These are phyloP conservation scores for Mortierella sp. DNA, from an alignment of 371 early-diverging fungal genomes.

Conservation along the genomic window DNA sequence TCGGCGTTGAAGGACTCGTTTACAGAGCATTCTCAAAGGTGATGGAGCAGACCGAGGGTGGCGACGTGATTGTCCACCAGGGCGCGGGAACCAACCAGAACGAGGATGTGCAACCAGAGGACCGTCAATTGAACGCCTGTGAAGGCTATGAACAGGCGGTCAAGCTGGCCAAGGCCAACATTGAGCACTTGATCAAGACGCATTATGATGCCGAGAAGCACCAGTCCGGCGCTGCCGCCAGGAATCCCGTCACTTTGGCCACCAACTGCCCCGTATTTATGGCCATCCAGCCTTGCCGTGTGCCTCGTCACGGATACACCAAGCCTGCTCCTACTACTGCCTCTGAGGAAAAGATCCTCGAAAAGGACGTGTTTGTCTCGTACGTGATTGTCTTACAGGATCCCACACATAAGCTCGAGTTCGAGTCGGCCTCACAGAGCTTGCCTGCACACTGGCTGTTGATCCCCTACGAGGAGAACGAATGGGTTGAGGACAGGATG, in stretches of 20 bases:
- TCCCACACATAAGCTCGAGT: slow-evolving; percentile 72
- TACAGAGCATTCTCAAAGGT: slow-evolving; percentile 75
- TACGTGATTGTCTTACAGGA: slow-evolving; percentile 70
- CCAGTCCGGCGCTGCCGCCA: slow-evolving; percentile 26
- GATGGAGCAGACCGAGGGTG: slow-evolving; percentile 79
- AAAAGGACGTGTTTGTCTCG: slow-evolving; percentile 60
- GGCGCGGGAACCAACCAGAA: slow-evolving; percentile 58
- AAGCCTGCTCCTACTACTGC: slow-evolving; percentile 3
- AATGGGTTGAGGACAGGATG: slow-evolving; percentile 79
- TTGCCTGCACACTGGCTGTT: slow-evolving; percentile 72
- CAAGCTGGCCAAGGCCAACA: slow-evolving; percentile 71
- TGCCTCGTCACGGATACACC: slow-evolving; percentile 47
- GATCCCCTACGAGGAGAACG: slow-evolving; percentile 76
- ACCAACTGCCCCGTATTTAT: slow-evolving; percentile 75
- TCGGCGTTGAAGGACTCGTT: slow-evolving; percentile 70
- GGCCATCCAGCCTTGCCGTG: slow-evolving; percentile 73
- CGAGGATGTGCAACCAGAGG: slow-evolving; percentile 54
- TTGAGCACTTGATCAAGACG: slow-evolving; percentile 66
- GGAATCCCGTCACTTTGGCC: slow-evolving; percentile 63
- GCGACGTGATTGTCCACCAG: slow-evolving; percentile 74
- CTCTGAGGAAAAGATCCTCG: slow-evolving; percentile 20
- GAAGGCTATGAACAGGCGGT: slow-evolving; percentile 70
- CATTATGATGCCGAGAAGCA: slow-evolving; percentile 57
- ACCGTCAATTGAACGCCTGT: slow-evolving; percentile 70
- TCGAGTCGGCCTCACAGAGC: slow-evolving; percentile 72